These are phyloP conservation scores for Podosphaera xanthii DNA, from an alignment of 2,329 filamentous ascomycete genomes.

Conservation along the genomic window DNA sequence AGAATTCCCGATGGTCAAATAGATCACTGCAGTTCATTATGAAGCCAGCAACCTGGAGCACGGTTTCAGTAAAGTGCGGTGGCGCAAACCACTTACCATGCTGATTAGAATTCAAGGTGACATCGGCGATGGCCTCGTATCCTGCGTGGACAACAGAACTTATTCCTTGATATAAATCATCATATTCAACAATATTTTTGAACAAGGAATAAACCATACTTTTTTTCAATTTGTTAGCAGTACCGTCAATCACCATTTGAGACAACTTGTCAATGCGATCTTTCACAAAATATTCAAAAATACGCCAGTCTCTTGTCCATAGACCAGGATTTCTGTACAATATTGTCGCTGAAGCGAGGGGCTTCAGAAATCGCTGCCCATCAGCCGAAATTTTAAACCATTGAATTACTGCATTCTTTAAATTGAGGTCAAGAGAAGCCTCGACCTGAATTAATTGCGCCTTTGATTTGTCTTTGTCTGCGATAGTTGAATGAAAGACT, in stretches of 20 bases:
- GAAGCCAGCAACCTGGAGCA: constrained; percentile 36
- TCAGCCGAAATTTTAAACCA: constrained; percentile 1
- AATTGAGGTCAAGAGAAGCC: constrained; percentile 4
- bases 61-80: constrained; percentile 35
- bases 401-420: constrained; percentile 18
- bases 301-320: constrained; percentile 2
- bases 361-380: background rate
- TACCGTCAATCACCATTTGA: background rate
- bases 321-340: background rate
- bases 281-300: background rate
- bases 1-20: constrained; percentile 28
- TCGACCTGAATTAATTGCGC: constrained; percentile 17
- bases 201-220: constrained; percentile 51
- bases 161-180: constrained; percentile 30
- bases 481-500: constrained; percentile 18
- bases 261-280: constrained; percentile 1
- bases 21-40: constrained; percentile 35
- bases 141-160: constrained; percentile 28
- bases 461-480: constrained; percentile 12
- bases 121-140: constrained; percentile 1
- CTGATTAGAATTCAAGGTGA: background rate
- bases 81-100: constrained; percentile 1
- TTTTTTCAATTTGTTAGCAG: constrained; percentile 1
- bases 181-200: constrained; percentile 33
- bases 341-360: constrained; percentile 1